These are phyloP conservation scores for Saccharomycopsis crataegensis DNA, from an alignment of 1,139 yeast genomes.

Conservation along the genomic window DNA sequence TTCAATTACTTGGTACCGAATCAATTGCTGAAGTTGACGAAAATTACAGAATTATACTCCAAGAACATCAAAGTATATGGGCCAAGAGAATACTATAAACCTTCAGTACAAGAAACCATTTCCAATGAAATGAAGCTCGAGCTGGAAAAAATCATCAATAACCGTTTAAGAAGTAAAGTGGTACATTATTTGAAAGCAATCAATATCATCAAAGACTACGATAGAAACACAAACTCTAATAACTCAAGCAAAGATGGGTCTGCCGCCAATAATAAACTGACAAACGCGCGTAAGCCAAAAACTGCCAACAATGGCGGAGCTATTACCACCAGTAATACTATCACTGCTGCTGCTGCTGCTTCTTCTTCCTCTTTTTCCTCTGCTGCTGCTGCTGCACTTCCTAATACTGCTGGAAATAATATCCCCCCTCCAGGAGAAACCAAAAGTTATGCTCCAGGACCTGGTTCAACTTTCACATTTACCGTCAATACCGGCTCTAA, in stretches of 20 bases:
- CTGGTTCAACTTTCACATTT: no score
- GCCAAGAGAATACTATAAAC: constrained; percentile 8
- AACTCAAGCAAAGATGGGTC: neutral
- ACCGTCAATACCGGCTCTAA: no score
- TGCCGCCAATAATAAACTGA: neutral
- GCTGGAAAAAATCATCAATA: neutral
- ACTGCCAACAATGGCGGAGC: neutral
- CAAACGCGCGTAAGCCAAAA: no score
- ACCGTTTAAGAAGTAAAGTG: neutral
- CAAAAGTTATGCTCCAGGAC: no score
- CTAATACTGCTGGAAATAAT: neutral
- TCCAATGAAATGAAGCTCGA: constrained; percentile 1
- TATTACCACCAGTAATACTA: neutral
- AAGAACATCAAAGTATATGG: constrained; percentile 7
- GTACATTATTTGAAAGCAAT: constrained; percentile 3
- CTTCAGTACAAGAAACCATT: neutral
- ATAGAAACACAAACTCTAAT: neutral
- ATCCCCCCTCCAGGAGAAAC: no score
- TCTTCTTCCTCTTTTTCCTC: neutral
- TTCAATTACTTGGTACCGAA: neutral
- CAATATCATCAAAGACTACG: constrained; percentile 6
- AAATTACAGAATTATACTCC: neutral
- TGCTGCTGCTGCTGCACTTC: no score
- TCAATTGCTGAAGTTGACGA: neutral
- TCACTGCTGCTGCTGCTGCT: neutral